Evolutionary conservation across 2,329 filamentous ascomycete genomes (phyloP), one percentile per base, ranked within the genome.

Genomic region (Fusarium nodosum): DNA sequence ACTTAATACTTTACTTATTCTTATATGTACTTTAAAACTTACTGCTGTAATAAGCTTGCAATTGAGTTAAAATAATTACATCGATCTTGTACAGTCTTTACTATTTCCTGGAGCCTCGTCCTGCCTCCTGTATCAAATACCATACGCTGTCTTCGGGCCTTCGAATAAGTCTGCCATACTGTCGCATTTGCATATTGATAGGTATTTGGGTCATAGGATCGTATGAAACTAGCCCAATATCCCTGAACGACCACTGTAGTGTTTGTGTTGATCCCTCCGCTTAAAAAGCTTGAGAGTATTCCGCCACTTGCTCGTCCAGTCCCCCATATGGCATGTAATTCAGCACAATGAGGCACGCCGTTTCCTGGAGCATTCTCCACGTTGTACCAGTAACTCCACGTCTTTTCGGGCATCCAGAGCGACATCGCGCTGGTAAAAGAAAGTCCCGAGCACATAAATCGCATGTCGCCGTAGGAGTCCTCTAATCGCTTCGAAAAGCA

Each of bases 191-290:
- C 46, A n/a, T 69, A 64, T 33, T 78, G 72, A 58, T 79, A 67
- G 48, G 68, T 54, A 47, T 93, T 94, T 0, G 91, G 92, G 76
- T 94, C 82, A 45, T 88, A 84, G 0, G 82, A 83, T 30, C 85
- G 80, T 64, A 94, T 88, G 75, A 94, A 94, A 66, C 88, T 92
- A 1, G 88, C 86, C 90, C 90, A 94, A 77, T 93, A 94, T 0
- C 83, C 85, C 74, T 93, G 89, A 34, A 91, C 85, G 0, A 90
- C 78, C 0, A 85, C 81, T 1, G 91, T 83, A 7, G 91, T 87
- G 0, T 75, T 74, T 4, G 81, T 83, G 71, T 93, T 93, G 12
- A 77, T 77, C 10, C 80, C 81, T 4, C 80, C 82, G 1, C 79
- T 74, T 10, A 76, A 75, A 71, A 92, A 93, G 45, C 86, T 89